Evolutionary conservation across 1,139 yeast species (phyloP).

Genomic region (Diutina siamensis): DNA sequence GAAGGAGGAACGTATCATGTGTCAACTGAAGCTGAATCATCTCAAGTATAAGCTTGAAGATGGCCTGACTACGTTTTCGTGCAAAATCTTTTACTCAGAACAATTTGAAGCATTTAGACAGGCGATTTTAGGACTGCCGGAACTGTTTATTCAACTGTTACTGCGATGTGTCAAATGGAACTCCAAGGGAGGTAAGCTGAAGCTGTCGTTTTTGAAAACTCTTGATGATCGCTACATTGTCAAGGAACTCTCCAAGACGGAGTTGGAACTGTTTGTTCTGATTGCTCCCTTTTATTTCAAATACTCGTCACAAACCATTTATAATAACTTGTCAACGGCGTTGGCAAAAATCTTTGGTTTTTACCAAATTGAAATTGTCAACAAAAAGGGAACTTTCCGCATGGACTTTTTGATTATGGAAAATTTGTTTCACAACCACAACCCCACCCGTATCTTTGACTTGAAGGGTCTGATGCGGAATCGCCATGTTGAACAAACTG

Average conservation of each 20-base stretch:
- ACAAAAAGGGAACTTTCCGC: conserved; percentile 65
- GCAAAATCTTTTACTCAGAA: conserved; percentile 90
- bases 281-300: conserved; percentile 96
- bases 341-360: conserved; percentile 92
- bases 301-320: conserved; percentile 89
- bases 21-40: conserved; percentile 79
- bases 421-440: conserved; percentile 76
- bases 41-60: conserved; percentile 85
- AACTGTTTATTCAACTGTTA: conserved; percentile 73
- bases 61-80: conserved; percentile 71
- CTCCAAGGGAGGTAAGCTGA: conserved; percentile 92
- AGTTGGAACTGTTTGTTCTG: conserved; percentile 84
- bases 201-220: conserved; percentile 87
- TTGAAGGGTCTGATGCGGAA: conserved; percentile 97
- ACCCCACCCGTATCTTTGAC: conserved; percentile 82
- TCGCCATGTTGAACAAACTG: conserved; percentile 93
- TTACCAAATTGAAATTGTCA: conserved; percentile 83
- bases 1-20: conserved; percentile 53
- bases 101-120: conserved; percentile 91
- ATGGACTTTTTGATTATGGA: conserved; percentile 96
- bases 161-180: conserved; percentile 95
- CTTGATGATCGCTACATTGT: conserved; percentile 81
- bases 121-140: conserved; percentile 63
- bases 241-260: conserved; percentile 80
- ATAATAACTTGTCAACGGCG: conserved; percentile 89